Evolutionary conservation across 2,329 filamentous ascomycete species (phyloP), one percentile per base, ranked within the genome.

Genomic region (Leptographium galeiforme): DNA sequence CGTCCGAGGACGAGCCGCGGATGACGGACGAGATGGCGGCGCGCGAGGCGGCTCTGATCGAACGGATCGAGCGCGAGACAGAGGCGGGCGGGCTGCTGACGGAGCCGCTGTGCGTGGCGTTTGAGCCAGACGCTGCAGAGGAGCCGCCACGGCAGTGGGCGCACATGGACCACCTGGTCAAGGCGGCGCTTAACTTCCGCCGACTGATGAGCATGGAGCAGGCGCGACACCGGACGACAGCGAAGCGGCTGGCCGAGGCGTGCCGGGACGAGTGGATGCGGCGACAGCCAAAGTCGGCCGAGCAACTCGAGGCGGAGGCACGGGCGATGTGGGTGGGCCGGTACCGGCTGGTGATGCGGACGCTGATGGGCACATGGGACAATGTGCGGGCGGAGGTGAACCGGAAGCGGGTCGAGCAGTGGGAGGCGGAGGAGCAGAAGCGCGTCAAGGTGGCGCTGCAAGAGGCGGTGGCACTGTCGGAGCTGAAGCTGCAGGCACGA

Each of bases 161-260:
- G n/a, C 89, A 94, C 60, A 78, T 81, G 63, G 90, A 97, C 63
- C 87, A 97, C 64, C 75, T 97, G 52, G 74, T 86, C 47, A 83
- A 84, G 48, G 90, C 95, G 57, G 84, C 86, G 55, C 64, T 84
- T 13, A 85, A 90, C 60, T 91, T 97, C 61, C 82, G 87, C 48
- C 86, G 82, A 61, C 74, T 97, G 39, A 79, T 97, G 70, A 69
- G 84, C 3, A 79, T 81, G 54, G 93, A 98, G 66, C 86, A 89
- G 60, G 79, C 80, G 57, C 77, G 83, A 13, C 91, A 97, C 67
- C 81, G 81, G 39, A 74, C 78, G n/a, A 74, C 77, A 3, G 91
- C 91, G 1, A 95, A 89, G 66, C 80, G 81, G 52, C 68, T 94
- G 52, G 91, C 91, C 1, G 81, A 87, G 62, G 84, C 87, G 46